Base-by-base conservation (phyloP, 192 early-diverging fungal genomes). In the Backusella tuberculispora region DNA sequence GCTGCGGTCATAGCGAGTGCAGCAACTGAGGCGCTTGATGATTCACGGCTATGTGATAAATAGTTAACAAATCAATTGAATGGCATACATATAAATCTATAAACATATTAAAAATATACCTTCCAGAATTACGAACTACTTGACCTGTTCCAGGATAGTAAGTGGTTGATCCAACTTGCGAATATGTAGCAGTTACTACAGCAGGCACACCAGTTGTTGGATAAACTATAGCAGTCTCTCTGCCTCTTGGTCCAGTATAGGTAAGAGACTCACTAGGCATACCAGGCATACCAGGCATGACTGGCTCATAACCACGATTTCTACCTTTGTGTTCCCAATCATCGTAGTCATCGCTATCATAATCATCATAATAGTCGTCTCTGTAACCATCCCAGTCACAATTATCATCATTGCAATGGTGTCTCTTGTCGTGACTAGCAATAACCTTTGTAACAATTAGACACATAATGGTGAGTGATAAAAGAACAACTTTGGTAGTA, bases 401-500 rank as follows among this genome's bases (percentile, higher is more conserved):
- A 10, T 53, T 19, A 7, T 53, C 50, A 10, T 24, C 21, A 12
- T 56, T 9, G 50, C 9, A 9, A 12, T 12, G 19, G 12, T 56
- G 50, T 24, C 50, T 56, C 50, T 56, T 56, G 19, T 56, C 50
- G 50, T 56, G n/a, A n/a, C 24, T 19, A 21, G 50, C 50, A 56
- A 12, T 9, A 2, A 56, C 50, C 21, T 56, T 56, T n/a, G 50
- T 56, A 24, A 56, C 19, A 9, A 56, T 21, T 9, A 56, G 50
- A 56, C 50, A 56, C 50, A 56, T 56, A 56, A 56, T 56, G 24
- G 50, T 56, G 19, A 56, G 19, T 7, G 24, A 21, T 15, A 56
- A 56, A 56, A 56, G 21, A 21, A 56, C 21, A 21, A 24, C 50
- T 56, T 56, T 56, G 50, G 50, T 56, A 56, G 50, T 56, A 56